Conservation (phyloP, 352 stramenopile genomes). For the Peronosclerospora sorghi region DNA sequence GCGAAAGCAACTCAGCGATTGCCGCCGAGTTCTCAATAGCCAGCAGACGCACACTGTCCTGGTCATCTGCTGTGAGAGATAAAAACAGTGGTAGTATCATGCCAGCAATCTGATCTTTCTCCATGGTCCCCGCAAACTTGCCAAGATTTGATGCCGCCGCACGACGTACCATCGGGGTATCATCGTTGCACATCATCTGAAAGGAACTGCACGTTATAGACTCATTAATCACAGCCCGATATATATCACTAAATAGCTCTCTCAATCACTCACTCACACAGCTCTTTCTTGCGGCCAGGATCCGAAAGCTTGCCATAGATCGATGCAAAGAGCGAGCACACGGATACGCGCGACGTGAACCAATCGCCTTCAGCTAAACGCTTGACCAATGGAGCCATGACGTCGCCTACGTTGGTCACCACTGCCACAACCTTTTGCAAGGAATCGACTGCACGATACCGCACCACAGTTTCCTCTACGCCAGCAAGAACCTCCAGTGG, state of each 20-base stretch:
- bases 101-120: slow-evolving; percentile 60
- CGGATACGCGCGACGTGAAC: slow-evolving; percentile 84
- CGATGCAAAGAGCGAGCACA: slow-evolving; percentile 71
- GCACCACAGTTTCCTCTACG: slow-evolving; percentile 91
- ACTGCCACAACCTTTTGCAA: slow-evolving; percentile 65
- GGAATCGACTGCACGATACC: slow-evolving; percentile 68
- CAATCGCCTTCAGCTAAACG: slow-evolving; percentile 75
- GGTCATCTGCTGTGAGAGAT: slow-evolving; percentile 84
- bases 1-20: slow-evolving; percentile 61
- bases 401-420: slow-evolving; percentile 43
- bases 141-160: slow-evolving; percentile 71
- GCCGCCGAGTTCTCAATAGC: slow-evolving; percentile 81
- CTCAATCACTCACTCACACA: slow-evolving; percentile 56
- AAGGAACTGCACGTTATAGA: slow-evolving; percentile 40
- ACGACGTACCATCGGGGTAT: slow-evolving; percentile 82
- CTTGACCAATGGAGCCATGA: slow-evolving; percentile 69
- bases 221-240: not conserved
- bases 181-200: slow-evolving; percentile 70
- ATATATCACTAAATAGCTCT: not conserved
- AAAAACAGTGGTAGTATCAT: slow-evolving; percentile 82
- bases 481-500: slow-evolving; percentile 86
- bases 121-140: slow-evolving; percentile 60
- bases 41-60: slow-evolving; percentile 90
- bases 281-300: slow-evolving; percentile 54
- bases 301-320: slow-evolving; percentile 59